These are phyloP conservation scores for Austroboletus eburneus DNA, from an alignment of 768 basidiomycete species.

Conservation along the genomic window DNA sequence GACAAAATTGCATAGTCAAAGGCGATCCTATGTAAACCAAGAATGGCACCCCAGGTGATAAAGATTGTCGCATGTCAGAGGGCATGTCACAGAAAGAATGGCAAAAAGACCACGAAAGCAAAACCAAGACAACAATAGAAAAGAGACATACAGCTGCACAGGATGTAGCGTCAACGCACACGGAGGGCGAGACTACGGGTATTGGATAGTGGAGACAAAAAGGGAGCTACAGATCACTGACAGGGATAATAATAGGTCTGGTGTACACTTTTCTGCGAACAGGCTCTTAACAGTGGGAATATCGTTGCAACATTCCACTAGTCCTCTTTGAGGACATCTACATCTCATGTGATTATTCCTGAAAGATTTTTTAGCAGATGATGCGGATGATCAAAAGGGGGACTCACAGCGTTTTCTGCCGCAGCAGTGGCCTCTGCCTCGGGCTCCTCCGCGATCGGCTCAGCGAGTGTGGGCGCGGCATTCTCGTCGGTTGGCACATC, in stretches of 20 bases:
- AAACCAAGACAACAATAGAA: conserved; percentile 21
- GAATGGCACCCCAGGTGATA: conserved; percentile 9
- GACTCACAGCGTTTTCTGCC: conserved; percentile 30
- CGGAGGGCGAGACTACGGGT: conserved; percentile 13
- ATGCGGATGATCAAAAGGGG: not conserved
- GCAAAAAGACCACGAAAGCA: conserved; percentile 13
- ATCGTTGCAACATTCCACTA: conserved; percentile 10
- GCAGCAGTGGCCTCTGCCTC: conserved; percentile 42
- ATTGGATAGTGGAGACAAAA: conserved; percentile 7
- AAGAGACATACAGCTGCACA: conserved; percentile 18
- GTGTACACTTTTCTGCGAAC: conserved; percentile 32
- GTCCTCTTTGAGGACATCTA: conserved; percentile 11
- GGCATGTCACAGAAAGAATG: not conserved
- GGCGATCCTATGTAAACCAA: conserved; percentile 5
- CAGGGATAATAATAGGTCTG: conserved; percentile 32
- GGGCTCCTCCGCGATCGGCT: conserved; percentile 55
- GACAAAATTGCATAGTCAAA: conserved; percentile 3
- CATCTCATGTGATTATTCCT: conserved; percentile 21
- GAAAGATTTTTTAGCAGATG: not conserved
- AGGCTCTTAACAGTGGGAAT: conserved; percentile 14
- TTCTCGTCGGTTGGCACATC: conserved; percentile 37
- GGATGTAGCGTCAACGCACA: conserved; percentile 14
- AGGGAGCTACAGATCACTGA: conserved; percentile 25
- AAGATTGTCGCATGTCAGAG: conserved; percentile 9
- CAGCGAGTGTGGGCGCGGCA: conserved; percentile 35